A percentile compares a stretch with the other conserved stretches of the same genome.
phyloP scores from a whole-genome alignment of 2,329 filamentous ascomycete genomes.

The Lasiodiplodia hormozganensis region DNA sequence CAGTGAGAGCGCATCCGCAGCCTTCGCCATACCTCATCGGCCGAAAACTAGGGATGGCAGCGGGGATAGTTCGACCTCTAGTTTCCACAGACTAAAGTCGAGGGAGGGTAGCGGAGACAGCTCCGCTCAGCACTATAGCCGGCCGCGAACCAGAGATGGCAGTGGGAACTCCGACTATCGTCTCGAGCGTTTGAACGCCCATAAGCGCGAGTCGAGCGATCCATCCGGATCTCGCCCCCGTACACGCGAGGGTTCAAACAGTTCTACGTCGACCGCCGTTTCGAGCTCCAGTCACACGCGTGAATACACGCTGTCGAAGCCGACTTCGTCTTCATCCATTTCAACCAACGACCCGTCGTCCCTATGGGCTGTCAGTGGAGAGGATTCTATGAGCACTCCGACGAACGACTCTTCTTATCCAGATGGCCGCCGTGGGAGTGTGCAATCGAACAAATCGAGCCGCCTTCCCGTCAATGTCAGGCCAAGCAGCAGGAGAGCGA shows the following conservation, averaged over 20 bases:
- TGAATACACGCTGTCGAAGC: conserved; percentile 15
- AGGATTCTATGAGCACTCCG: conserved; percentile 16
- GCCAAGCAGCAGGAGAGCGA: conserved; percentile 19
- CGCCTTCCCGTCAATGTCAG: conserved; percentile 26
- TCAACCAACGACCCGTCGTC: conserved; percentile 2
- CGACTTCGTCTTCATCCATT: conserved; percentile 14
- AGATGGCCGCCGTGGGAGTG: conserved; percentile 19
- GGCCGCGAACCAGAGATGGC: conserved; percentile 24
- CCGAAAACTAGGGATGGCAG: conserved; percentile 25
- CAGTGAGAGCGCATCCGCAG: conserved; percentile 16
- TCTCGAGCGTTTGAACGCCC: conserved; percentile 10
- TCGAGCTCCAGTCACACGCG: conserved; percentile 20
- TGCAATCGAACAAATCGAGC: conserved; percentile 13
- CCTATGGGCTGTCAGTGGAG: conserved; percentile 17
- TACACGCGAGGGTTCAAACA: conserved; percentile 22
- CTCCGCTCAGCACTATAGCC: conserved; percentile 13
- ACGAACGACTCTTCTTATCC: conserved; percentile 14
- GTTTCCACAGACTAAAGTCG: conserved; percentile 14
- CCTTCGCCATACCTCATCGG: conserved; percentile 16
- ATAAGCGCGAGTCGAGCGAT: conserved; percentile 16
- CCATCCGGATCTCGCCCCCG: conserved; percentile 17
- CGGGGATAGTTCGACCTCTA: conserved; percentile 15
- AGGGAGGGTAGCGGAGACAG: conserved; percentile 25
- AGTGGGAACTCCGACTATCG: conserved; percentile 23
- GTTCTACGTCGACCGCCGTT: conserved; percentile 13